Evolutionary conservation across 2,329 filamentous ascomycete genomes (phyloP).

Genomic region (Botrytis medusae): DNA sequence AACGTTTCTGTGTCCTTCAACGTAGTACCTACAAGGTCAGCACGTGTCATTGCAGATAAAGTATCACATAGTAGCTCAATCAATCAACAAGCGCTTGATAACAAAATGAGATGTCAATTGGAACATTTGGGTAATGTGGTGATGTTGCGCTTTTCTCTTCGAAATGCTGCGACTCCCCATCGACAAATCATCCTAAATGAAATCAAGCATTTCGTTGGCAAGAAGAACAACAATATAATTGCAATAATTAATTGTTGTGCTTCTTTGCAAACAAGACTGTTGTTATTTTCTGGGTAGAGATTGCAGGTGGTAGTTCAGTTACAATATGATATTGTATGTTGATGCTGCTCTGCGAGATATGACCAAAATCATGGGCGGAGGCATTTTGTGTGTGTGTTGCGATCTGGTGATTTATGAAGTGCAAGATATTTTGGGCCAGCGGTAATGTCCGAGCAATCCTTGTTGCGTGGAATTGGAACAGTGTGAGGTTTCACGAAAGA

Average conservation of each 20-base stretch:
- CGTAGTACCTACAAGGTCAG: slow-evolving; percentile 40
- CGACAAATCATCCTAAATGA: background rate
- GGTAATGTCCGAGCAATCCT: slow-evolving; percentile 35
- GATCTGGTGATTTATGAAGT: slow-evolving; percentile 32
- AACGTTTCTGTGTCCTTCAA: slow-evolving; percentile 38
- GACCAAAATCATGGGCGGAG: slow-evolving; percentile 32
- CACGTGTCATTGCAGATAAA: slow-evolving; percentile 40
- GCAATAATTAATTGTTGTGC: background rate
- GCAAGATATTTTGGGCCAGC: slow-evolving; percentile 27
- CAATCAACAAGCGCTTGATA: slow-evolving; percentile 32
- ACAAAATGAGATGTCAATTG: slow-evolving; percentile 30
- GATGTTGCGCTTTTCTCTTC: slow-evolving; percentile 31
- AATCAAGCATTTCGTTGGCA: slow-evolving; percentile 6
- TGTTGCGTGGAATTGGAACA: slow-evolving; percentile 34
- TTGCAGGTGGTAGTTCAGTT: slow-evolving; percentile 18
- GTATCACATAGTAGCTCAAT: slow-evolving; percentile 34
- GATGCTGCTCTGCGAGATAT: slow-evolving; percentile 30
- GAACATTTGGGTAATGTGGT: slow-evolving; percentile 22
- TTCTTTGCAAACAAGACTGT: background rate
- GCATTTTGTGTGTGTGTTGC: slow-evolving; percentile 35
- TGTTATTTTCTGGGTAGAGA: slow-evolving; percentile 30
- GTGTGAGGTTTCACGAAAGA: slow-evolving; percentile 32
- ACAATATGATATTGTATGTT: slow-evolving; percentile 25
- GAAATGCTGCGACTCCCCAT: slow-evolving; percentile 22
- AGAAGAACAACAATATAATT: slow-evolving; percentile 2